Conservation (phyloP, 805 yeast species). For the Metschnikowia baotianmanensis region DNA sequence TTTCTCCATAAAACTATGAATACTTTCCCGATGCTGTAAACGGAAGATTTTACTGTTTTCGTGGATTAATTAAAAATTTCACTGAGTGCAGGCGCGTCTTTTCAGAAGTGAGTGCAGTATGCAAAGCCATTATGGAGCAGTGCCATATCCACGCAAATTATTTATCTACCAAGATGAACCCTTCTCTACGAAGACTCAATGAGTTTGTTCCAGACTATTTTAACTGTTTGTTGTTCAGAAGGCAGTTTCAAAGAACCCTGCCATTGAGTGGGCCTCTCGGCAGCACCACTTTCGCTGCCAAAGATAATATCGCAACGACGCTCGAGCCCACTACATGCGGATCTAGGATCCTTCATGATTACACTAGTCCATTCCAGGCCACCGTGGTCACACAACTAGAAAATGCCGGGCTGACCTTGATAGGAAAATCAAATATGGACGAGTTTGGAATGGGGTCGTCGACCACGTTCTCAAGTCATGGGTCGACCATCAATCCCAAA, state of each 20-base stretch:
- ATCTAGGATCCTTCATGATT: conserved; percentile 58
- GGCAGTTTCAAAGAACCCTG: not conserved
- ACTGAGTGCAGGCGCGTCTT: not conserved
- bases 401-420: conserved; percentile 47
- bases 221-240: conserved; percentile 13
- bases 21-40: no score
- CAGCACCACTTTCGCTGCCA: conserved; percentile 35
- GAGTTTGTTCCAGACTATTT: conserved; percentile 9
- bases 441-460: conserved; percentile 97
- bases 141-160: not conserved
- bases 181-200: conserved; percentile 6
- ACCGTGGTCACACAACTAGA: conserved; percentile 62
- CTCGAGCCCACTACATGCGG: conserved; percentile 76
- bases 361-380: conserved; percentile 77
- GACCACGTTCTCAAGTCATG: conserved; percentile 53
- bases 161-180: conserved; percentile 2
- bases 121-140: no score
- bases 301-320: conserved; percentile 74
- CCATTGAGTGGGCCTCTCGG: conserved; percentile 3
- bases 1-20: no score
- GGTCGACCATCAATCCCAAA: conserved; percentile 55
- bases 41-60: no score
- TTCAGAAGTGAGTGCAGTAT: not conserved
- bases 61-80: no score
- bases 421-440: conserved; percentile 90